phyloP scores from a whole-genome alignment of 2,329 filamentous ascomycete species.

The Arthrinium puccinioides region DNA sequence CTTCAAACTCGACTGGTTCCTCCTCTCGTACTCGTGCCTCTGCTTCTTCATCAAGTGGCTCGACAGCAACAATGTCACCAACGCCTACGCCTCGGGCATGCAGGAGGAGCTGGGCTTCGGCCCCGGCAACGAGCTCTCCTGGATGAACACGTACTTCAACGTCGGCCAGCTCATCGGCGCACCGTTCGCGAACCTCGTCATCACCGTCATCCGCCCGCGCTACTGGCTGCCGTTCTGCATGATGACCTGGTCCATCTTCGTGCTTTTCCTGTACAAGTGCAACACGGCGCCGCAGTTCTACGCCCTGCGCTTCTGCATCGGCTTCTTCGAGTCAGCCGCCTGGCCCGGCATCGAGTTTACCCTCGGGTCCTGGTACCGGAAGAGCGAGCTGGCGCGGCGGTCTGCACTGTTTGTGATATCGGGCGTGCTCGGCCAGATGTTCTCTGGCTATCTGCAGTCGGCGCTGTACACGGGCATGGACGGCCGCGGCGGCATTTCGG shows the following conservation, averaged over 20 bases:
- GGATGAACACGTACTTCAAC: conserved; percentile 38
- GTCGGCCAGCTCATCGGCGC: conserved; percentile 39
- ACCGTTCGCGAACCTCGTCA: conserved; percentile 33
- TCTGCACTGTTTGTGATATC: conserved; percentile 36
- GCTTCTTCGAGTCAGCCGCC: conserved; percentile 47
- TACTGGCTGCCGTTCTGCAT: conserved; percentile 32
- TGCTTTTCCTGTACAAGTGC: conserved; percentile 32
- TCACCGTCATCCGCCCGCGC: conserved; percentile 34
- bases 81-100: conserved; percentile 43
- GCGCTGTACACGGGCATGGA: conserved; percentile 32
- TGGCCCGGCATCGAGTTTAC: conserved; percentile 47
- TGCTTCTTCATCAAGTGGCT: conserved; percentile 40
- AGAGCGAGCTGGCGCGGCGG: conserved; percentile 47
- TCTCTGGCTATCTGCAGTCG: conserved; percentile 35
- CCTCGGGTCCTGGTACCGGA: conserved; percentile 53
- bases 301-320: conserved; percentile 45
- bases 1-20: conserved; percentile 15
- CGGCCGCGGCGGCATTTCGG: conserved; percentile 26
- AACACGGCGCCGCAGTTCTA: conserved; percentile 31
- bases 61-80: conserved; percentile 37
- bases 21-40: conserved; percentile 32
- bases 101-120: conserved; percentile 36
- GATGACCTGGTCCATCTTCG: conserved; percentile 29
- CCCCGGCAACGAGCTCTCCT: conserved; percentile 31
- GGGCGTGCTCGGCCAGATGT: conserved; percentile 30